Evolutionary conservation across 1,284 basidiomycete species (phyloP).

Genomic region (Afroboletus lepidellus): DNA sequence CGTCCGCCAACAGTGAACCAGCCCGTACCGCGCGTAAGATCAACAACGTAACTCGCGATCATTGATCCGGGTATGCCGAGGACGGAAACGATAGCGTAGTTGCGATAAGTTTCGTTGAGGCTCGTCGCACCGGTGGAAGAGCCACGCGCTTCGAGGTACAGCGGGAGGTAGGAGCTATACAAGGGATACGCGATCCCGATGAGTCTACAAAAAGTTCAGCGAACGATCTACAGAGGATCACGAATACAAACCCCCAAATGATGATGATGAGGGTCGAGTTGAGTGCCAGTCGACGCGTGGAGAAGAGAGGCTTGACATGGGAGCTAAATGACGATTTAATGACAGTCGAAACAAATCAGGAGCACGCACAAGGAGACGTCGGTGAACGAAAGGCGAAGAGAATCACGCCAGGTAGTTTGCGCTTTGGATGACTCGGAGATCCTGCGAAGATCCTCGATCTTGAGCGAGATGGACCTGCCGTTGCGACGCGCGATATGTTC

Average conservation of each 20-base stretch:
- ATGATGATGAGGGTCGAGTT: constrained; percentile 53
- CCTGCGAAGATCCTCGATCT: constrained; percentile 43
- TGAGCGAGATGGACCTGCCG: constrained; percentile 45
- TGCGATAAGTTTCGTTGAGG: constrained; percentile 43
- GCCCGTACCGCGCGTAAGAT: constrained; percentile 39
- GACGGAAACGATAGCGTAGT: constrained; percentile 49
- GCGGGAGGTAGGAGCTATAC: constrained; percentile 51
- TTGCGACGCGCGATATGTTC: constrained; percentile 53
- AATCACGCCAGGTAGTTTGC: constrained; percentile 27
- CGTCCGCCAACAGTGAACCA: constrained; percentile 43
- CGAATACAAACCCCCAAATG: constrained; percentile 46
- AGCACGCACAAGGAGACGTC: constrained; percentile 39
- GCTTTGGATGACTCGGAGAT: constrained; percentile 23
- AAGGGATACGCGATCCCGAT: constrained; percentile 64
- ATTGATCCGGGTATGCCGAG: constrained; percentile 59
- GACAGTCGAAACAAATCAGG: background rate
- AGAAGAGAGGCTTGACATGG: constrained; percentile 52
- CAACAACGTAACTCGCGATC: constrained; percentile 54
- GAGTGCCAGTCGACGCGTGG: constrained; percentile 45
- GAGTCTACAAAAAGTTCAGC: constrained; percentile 30
- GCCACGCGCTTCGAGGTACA: constrained; percentile 48
- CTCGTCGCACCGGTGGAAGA: constrained; percentile 30
- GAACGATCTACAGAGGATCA: background rate
- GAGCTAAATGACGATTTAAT: constrained; percentile 31
- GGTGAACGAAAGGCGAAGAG: constrained; percentile 42